phyloP scores from a whole-genome alignment of 108 stramenopile genomes.

The Skeletonema potamos region DNA sequence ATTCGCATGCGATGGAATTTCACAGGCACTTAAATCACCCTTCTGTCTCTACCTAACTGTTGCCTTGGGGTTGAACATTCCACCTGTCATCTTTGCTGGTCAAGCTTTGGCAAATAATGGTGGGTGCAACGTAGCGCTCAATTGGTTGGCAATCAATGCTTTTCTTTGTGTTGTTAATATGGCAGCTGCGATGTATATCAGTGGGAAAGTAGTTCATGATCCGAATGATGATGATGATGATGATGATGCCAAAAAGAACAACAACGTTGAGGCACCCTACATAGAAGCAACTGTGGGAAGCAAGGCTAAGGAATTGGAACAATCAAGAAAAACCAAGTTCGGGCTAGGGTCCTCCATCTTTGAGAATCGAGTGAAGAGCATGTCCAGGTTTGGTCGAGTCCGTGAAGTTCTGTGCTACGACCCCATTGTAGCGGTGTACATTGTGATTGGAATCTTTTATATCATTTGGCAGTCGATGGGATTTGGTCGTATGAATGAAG shows the following conservation, averaged over 20 bases:
- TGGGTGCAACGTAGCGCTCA: slow-evolving; percentile 9
- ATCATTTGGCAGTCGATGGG: slow-evolving; percentile 58
- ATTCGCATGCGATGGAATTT: slow-evolving; percentile 29
- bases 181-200: slow-evolving; percentile 59
- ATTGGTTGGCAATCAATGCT: slow-evolving; percentile 56
- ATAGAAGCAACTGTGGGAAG: not conserved
- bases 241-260: not conserved
- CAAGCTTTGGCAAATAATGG: slow-evolving; percentile 2
- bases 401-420: slow-evolving; percentile 73
- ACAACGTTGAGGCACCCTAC: not conserved
- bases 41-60: slow-evolving; percentile 64
- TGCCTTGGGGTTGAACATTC: slow-evolving; percentile 56
- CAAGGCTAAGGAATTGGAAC: not conserved
- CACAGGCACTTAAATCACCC: slow-evolving; percentile 31
- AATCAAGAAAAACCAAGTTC: not conserved
- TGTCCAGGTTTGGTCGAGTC: slow-evolving; percentile 34
- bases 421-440: slow-evolving; percentile 67
- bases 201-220: slow-evolving; percentile 37
- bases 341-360: not conserved
- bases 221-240: not conserved
- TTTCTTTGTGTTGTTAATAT: slow-evolving; percentile 53
- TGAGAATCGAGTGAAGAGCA: slow-evolving; percentile 14
- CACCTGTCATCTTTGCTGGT: slow-evolving; percentile 36
- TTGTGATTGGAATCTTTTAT: slow-evolving; percentile 53
- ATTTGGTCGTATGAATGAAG: slow-evolving; percentile 16